These are phyloP conservation scores for Geotrichum australiense DNA, from an alignment of 1,139 yeast species.

Conservation along the genomic window DNA sequence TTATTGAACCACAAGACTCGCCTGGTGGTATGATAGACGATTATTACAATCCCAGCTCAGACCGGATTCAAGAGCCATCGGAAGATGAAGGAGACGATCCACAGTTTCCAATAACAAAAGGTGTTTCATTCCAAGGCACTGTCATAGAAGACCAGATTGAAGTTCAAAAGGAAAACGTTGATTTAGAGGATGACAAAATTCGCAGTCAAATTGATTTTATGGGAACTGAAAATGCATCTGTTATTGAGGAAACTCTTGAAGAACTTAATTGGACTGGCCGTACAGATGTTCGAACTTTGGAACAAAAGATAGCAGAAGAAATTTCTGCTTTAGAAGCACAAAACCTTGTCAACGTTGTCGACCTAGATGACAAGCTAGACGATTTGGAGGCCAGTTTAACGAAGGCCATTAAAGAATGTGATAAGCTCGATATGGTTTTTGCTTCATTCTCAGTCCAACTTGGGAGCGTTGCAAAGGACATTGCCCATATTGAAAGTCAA, in stretches of 20 bases:
- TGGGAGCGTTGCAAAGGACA: slow-evolving; percentile 57
- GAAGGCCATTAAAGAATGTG: slow-evolving; percentile 54
- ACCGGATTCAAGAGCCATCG: not conserved
- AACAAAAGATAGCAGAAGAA: slow-evolving; percentile 51
- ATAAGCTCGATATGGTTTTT: slow-evolving; percentile 50
- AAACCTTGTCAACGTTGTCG: slow-evolving; percentile 44
- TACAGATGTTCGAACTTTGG: slow-evolving; percentile 54
- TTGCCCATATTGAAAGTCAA: slow-evolving; percentile 64
- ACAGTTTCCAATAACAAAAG: not conserved
- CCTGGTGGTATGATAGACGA: not conserved
- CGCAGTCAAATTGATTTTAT: slow-evolving; percentile 10
- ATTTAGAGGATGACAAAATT: not conserved
- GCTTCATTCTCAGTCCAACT: slow-evolving; percentile 53
- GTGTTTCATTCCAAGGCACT: not conserved
- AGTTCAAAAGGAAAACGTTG: not conserved
- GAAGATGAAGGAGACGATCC: not conserved
- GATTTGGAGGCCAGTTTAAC: slow-evolving; percentile 41
- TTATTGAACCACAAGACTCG: not conserved
- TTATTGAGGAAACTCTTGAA: slow-evolving; percentile 60
- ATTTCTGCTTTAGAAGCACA: slow-evolving; percentile 44
- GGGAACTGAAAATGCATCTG: slow-evolving; percentile 21
- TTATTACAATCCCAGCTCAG: not conserved
- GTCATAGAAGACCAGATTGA: not conserved
- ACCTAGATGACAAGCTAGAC: slow-evolving; percentile 39
- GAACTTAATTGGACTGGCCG: slow-evolving; percentile 67